Evolutionary conservation across 371 early-diverging fungal species (phyloP).

Genomic region (Mucor indicus): DNA sequence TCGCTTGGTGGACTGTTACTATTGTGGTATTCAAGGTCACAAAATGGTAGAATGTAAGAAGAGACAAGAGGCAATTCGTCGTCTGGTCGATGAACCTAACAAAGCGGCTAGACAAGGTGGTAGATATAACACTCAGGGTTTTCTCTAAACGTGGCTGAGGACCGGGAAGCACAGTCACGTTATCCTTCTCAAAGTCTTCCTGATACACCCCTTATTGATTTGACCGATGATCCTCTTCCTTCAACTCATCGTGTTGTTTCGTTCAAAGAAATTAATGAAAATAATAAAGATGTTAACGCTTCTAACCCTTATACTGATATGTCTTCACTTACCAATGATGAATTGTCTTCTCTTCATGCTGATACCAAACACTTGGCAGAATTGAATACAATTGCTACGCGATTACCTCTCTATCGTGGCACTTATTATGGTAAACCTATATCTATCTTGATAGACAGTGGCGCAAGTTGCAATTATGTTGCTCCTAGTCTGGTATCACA

Average conservation of each 20-base stretch:
- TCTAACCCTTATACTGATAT: too few relatives aligned
- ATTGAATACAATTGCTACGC: background rate
- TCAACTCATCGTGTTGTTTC: too few relatives aligned
- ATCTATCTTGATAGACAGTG: background rate
- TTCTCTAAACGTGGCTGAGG: conserved; percentile 5
- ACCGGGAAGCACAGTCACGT: conserved; percentile 2
- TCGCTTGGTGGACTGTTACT: too few relatives aligned
- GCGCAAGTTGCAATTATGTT: background rate
- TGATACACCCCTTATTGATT: too few relatives aligned
- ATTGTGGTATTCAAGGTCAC: conserved; percentile 1
- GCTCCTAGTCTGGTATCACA: background rate
- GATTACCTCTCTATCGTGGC: background rate
- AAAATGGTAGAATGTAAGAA: background rate
- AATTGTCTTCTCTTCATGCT: too few relatives aligned
- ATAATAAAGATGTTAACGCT: too few relatives aligned
- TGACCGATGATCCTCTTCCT: too few relatives aligned
- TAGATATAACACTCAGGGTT: background rate
- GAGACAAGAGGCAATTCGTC: background rate
- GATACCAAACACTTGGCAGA: background rate
- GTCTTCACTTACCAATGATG: background rate
- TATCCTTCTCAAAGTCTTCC: background rate
- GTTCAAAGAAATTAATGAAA: too few relatives aligned
- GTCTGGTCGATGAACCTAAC: background rate
- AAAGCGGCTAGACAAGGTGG: background rate
- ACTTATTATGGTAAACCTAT: background rate